Evolutionary conservation across 2,329 filamentous ascomycete genomes (phyloP).

Genomic region (Chaetomium sp.): DNA sequence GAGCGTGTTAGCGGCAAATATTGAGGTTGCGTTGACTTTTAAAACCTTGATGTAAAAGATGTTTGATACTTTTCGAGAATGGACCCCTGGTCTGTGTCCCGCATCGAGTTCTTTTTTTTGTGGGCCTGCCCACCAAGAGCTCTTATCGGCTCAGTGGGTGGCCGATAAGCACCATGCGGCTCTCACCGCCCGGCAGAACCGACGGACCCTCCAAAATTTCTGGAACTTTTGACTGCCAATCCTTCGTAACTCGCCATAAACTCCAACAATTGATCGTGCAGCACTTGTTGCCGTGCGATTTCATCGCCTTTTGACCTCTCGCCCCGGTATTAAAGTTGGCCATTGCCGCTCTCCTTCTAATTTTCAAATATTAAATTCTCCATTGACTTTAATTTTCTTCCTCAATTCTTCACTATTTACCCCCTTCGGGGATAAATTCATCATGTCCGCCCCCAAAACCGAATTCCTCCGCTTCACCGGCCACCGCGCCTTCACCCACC

Average conservation of each 20-base stretch:
- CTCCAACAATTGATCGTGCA: too few relatives aligned
- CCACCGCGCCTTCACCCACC: constrained; percentile 74
- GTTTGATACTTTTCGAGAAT: too few relatives aligned
- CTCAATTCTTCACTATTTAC: too few relatives aligned
- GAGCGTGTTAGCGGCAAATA: too few relatives aligned
- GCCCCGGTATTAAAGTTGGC: background rate
- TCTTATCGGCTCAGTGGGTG: constrained; percentile 21
- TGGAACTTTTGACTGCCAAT: background rate
- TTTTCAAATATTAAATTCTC: too few relatives aligned
- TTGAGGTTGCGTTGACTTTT: too few relatives aligned
- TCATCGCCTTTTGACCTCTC: background rate
- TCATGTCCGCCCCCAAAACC: constrained; percentile 40
- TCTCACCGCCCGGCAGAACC: constrained; percentile 24
- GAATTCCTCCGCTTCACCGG: constrained; percentile 71
- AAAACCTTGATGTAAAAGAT: too few relatives aligned
- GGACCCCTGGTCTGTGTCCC: too few relatives aligned
- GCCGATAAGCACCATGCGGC: constrained; percentile 17
- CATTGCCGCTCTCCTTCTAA: background rate
- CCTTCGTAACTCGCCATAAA: too few relatives aligned
- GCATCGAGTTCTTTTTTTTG: constrained; percentile 13
- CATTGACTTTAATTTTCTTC: too few relatives aligned
- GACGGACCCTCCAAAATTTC: constrained; percentile 26
- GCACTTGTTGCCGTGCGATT: background rate
- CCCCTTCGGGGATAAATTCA: constrained; percentile 1
- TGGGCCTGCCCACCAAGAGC: constrained; percentile 2